These are phyloP conservation scores for Persicaria maculosa DNA, from an alignment of 148 eudicot genomes.

Conservation along the genomic window DNA sequence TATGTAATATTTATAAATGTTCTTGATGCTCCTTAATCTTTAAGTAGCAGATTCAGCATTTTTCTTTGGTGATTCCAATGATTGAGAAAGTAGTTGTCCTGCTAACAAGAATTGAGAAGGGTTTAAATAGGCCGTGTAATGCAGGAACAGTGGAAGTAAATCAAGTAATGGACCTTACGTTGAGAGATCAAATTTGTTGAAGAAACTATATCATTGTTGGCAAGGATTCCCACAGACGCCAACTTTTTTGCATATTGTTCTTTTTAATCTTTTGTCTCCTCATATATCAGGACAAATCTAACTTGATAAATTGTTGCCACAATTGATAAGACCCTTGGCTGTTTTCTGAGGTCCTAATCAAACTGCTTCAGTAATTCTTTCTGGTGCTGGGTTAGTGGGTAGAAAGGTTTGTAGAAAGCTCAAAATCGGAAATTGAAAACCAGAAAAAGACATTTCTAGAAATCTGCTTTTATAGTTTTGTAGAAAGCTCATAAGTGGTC, in stretches of 20 bases:
- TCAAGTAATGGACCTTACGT: neutral
- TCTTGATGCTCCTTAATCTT: neutral
- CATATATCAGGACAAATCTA: neutral
- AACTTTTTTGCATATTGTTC: neutral
- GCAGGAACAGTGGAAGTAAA: neutral
- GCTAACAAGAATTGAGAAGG: neutral
- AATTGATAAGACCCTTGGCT: neutral
- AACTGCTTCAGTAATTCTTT: neutral
- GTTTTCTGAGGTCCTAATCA: neutral
- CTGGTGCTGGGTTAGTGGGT: neutral
- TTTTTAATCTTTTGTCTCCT: neutral
- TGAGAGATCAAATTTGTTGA: neutral
- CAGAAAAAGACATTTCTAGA: neutral
- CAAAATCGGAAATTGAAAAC: neutral
- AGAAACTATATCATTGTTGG: neutral
- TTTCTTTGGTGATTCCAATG: neutral
- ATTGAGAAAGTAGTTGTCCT: slow-evolving; percentile 2
- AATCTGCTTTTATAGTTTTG: neutral
- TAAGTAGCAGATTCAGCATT: neutral
- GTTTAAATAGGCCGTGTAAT: neutral
- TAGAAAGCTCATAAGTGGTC: neutral
- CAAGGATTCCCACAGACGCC: neutral
- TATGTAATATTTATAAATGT: neutral
- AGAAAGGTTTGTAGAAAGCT: too few species aligned
- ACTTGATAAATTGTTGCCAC: neutral